These are phyloP conservation scores for Elaeis guineensis DNA, from an alignment of 176 grass and related monocot species.

Conservation along the genomic window DNA sequence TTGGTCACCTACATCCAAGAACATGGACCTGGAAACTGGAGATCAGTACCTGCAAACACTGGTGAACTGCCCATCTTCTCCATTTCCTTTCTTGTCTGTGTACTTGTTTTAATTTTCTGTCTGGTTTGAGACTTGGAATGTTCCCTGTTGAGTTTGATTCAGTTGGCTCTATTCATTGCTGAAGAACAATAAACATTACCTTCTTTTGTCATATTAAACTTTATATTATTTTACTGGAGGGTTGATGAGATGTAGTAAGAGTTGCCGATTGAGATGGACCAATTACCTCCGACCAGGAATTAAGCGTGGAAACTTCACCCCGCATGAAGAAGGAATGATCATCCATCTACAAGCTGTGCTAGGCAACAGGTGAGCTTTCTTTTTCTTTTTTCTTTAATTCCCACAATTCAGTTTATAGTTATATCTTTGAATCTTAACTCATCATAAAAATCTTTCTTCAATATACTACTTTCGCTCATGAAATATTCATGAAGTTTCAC, in stretches of 20 bases:
- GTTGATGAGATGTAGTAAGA: conserved; percentile 84
- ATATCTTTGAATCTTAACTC: too few relatives aligned
- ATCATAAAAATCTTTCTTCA: too few relatives aligned
- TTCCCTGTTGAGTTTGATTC: background rate
- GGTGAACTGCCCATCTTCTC: conserved; percentile 12
- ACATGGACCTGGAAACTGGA: conserved; percentile 79
- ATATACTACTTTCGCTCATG: too few relatives aligned
- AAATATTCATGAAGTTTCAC: too few relatives aligned
- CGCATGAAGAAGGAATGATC: conserved; percentile 66
- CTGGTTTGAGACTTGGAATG: background rate
- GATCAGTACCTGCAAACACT: conserved; percentile 57
- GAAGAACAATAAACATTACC: too few relatives aligned
- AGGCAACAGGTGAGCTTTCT: conserved; percentile 50
- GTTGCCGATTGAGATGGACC: conserved; percentile 82
- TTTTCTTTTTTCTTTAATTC: background rate
- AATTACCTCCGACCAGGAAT: conserved; percentile 85
- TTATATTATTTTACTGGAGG: conserved; percentile 2
- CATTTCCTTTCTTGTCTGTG: too few relatives aligned
- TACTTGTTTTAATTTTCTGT: too few relatives aligned
- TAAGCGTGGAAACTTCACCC: conserved; percentile 66
- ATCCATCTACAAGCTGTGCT: conserved; percentile 74
- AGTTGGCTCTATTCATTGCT: too few relatives aligned
- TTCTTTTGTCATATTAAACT: too few relatives aligned
- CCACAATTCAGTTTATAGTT: too few relatives aligned
- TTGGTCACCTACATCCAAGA: conserved; percentile 86